A percentile compares a stretch with the other conserved stretches of the same genome.
Conservation (phyloP, 176 grass and related monocot species). For the Juncus effusus region DNA sequence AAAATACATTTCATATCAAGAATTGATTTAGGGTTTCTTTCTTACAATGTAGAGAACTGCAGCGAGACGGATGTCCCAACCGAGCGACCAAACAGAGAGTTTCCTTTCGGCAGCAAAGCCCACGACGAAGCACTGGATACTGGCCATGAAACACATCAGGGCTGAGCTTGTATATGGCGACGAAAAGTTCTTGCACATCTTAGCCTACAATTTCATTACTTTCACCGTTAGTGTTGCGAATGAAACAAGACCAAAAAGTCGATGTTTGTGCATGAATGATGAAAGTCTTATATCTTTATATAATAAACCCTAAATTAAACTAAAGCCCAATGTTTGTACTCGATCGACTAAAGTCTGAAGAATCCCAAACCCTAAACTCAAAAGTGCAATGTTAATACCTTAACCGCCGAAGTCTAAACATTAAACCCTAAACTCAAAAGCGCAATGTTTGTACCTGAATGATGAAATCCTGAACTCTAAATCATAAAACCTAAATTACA, state of each 20-base stretch:
- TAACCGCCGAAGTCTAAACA: too few species aligned
- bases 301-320: too few species aligned
- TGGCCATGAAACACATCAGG: slow-evolving; percentile 68
- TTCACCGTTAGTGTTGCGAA: too few species aligned
- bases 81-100: slow-evolving; percentile 51
- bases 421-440: too few species aligned
- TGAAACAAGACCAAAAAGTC: too few species aligned
- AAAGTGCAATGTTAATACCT: too few species aligned
- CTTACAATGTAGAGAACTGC: slow-evolving; percentile 69
- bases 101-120: slow-evolving; percentile 45
- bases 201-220: slow-evolving; percentile 35
- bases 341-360: too few species aligned
- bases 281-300: too few species aligned
- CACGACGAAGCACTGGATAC: slow-evolving; percentile 51
- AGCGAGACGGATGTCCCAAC: slow-evolving; percentile 70
- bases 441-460: not conserved
- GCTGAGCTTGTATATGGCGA: slow-evolving; percentile 82
- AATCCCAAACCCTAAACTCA: too few species aligned
- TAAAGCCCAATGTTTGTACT: too few species aligned
- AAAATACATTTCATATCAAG: not conserved
- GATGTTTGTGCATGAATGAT: too few species aligned
- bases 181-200: slow-evolving; percentile 61
- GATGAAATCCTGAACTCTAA: not conserved
- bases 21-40: not conserved
- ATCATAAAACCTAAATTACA: not conserved